phyloP scores from a whole-genome alignment of 768 basidiomycete species.

The Piloderma croceum region DNA sequence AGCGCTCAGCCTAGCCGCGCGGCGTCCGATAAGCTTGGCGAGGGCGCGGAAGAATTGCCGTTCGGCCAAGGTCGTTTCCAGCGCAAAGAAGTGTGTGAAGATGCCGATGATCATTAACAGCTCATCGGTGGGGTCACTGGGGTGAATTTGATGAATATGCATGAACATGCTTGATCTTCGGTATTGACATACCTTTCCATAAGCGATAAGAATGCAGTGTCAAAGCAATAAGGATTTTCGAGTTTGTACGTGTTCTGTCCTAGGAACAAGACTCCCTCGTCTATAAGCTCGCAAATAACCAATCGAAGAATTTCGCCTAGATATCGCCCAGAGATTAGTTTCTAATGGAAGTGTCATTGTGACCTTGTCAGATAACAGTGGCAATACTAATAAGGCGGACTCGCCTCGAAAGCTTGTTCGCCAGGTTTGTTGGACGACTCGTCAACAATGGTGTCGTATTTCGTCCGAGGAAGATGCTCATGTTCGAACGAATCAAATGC shows the following conservation, averaged over 20 bases:
- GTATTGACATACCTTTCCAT: conserved; percentile 77
- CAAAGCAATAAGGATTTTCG: conserved; percentile 86
- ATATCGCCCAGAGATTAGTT: conserved; percentile 94
- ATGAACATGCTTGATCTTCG: too few relatives aligned
- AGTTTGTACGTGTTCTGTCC: conserved; percentile 99
- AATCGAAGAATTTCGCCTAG: conserved; percentile 96
- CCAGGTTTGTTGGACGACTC: conserved; percentile 93
- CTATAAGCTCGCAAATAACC: conserved; percentile 91
- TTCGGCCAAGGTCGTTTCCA: conserved; percentile 94
- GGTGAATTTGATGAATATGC: conserved; percentile 1
- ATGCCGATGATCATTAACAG: conserved; percentile 95
- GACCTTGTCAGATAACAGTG: neutral
- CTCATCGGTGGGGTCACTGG: conserved; percentile 92
- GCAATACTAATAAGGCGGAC: too few relatives aligned
- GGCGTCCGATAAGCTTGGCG: conserved; percentile 80
- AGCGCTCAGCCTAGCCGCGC: conserved; percentile 85
- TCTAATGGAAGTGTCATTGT: conserved; percentile 36
- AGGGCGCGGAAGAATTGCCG: conserved; percentile 96
- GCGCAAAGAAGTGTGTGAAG: conserved; percentile 93
- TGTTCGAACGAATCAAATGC: conserved; percentile 97
- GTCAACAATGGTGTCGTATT: conserved; percentile 90
- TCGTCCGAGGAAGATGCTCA: conserved; percentile 90
- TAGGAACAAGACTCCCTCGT: conserved; percentile 94
- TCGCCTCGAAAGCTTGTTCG: conserved; percentile 88
- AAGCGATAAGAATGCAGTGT: conserved; percentile 93